These are phyloP conservation scores for Glaciozyma antarctica DNA, from an alignment of 768 basidiomycete species.

Conservation along the genomic window DNA sequence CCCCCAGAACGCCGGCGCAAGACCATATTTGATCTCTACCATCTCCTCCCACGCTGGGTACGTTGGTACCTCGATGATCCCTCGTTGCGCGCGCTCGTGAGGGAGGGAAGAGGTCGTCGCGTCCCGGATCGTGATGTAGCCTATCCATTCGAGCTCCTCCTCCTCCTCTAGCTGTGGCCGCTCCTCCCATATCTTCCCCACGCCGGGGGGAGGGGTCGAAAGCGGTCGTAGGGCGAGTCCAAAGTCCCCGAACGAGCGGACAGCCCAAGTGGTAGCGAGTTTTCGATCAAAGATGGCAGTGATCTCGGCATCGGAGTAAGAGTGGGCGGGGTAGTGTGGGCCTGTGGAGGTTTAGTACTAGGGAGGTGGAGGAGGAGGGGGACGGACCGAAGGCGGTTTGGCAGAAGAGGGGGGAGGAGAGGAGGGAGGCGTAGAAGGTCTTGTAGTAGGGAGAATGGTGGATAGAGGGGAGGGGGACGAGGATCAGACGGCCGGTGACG, in stretches of 20 bases:
- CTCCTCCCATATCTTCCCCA: background rate
- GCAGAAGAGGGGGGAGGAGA: too few relatives aligned
- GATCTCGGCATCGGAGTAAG: background rate
- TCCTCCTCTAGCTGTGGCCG: background rate
- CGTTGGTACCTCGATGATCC: background rate
- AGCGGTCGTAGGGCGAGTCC: background rate
- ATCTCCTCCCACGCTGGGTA: constrained; percentile 1
- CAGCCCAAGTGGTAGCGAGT: background rate
- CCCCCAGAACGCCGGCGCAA: background rate
- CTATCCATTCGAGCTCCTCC: background rate
- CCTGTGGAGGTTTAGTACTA: too few relatives aligned
- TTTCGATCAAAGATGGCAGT: background rate
- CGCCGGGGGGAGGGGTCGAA: background rate
- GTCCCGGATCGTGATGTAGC: background rate
- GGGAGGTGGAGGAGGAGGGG: too few relatives aligned
- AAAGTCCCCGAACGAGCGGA: background rate
- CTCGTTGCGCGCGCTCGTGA: background rate
- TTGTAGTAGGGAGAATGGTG: too few relatives aligned
- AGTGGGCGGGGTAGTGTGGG: too few relatives aligned
- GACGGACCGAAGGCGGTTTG: too few relatives aligned
- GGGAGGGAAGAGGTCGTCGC: background rate
- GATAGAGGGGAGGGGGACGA: too few relatives aligned
- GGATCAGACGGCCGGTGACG: too few relatives aligned
- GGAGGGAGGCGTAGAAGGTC: too few relatives aligned
- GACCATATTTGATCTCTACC: background rate